These are phyloP conservation scores for Baudoinia panamericana DNA, from an alignment of 495 filamentous ascomycete genomes.

Conservation along the genomic window DNA sequence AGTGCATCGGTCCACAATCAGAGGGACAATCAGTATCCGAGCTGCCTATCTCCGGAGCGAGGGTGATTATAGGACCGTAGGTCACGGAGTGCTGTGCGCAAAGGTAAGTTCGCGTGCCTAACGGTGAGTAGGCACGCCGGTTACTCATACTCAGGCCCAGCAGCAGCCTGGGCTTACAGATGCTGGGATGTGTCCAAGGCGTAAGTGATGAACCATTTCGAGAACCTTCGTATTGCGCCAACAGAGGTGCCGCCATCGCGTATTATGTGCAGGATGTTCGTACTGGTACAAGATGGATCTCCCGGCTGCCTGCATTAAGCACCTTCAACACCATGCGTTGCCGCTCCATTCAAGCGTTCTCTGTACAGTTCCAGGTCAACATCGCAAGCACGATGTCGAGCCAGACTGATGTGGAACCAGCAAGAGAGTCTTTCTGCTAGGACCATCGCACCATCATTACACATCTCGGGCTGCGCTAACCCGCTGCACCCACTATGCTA, in stretches of 20 bases:
- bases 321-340: too few species aligned
- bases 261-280: too few species aligned
- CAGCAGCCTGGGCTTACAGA: conserved; percentile 92
- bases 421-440: conserved; percentile 86
- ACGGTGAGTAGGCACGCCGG: conserved; percentile 65
- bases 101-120: conserved; percentile 12
- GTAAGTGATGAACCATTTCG: too few species aligned
- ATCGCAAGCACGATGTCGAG: neutral
- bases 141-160: conserved; percentile 87
- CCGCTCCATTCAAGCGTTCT: too few species aligned
- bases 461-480: conserved; percentile 68
- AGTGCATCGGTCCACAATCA: conserved; percentile 27
- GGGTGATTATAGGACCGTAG: conserved; percentile 93
- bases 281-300: too few species aligned
- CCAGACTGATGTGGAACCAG: conserved; percentile 35
- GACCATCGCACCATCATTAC: conserved; percentile 82
- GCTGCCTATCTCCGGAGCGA: conserved; percentile 63
- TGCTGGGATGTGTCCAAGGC: conserved; percentile 70
- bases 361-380: too few species aligned
- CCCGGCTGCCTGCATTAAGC: too few species aligned
- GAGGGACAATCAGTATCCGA: conserved; percentile 35
- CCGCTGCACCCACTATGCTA: conserved; percentile 59
- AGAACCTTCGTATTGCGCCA: too few species aligned
- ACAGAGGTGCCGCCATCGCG: too few species aligned
- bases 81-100: conserved; percentile 21